Base-by-base conservation (phyloP, 176 grass and related monocot species). In the Ananas comosus region DNA sequence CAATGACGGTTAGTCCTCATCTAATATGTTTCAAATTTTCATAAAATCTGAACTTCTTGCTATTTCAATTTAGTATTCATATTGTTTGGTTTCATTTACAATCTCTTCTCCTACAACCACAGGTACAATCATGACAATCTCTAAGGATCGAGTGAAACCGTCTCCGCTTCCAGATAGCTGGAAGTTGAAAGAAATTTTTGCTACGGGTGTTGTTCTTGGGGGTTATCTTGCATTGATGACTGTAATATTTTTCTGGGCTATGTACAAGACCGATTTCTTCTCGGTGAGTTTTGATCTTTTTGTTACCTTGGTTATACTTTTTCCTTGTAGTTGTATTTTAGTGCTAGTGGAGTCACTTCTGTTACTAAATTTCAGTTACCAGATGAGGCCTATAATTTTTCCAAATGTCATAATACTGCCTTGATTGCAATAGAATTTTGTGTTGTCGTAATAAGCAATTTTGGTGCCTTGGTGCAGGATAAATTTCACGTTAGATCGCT, bases 121-220 rank as follows among this genome's bases (percentile, higher is more conserved):
- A 96, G 92, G 92, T 79, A 96, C 92, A 48, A 96, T 96, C 68
- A 96, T 96, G 92, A 96, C 92, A 4, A 96, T 96, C 21, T 96
- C 92, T 0, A 96, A 96, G 85, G 92, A 96, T 72, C 85, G 92
- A 72, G 92, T 96, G 52, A 92, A 89, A 70, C 88, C 92, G 13
- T 96, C 92, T 79, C 92, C 92, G 10, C 68, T 83, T 21, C 92
- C 92, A 1, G 92, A 96, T 70, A 96, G 92, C 84, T 96, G 92
- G 92, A 96, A 96, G 80, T 80, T 96, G 57, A 91, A 83, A 58
- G 92, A 96, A 74, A 96, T 96, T 76, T 96, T 96, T 48, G 92
- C 92, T 25, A 96, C 92, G 1, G 92, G 92, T 51, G 0, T 96
- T 53, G 92, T 96, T 13, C 78, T 96, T 0, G 92, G 92, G 74